These are phyloP conservation scores for Pezicula carpinea DNA, from an alignment of 2,329 filamentous ascomycete genomes.

Conservation along the genomic window DNA sequence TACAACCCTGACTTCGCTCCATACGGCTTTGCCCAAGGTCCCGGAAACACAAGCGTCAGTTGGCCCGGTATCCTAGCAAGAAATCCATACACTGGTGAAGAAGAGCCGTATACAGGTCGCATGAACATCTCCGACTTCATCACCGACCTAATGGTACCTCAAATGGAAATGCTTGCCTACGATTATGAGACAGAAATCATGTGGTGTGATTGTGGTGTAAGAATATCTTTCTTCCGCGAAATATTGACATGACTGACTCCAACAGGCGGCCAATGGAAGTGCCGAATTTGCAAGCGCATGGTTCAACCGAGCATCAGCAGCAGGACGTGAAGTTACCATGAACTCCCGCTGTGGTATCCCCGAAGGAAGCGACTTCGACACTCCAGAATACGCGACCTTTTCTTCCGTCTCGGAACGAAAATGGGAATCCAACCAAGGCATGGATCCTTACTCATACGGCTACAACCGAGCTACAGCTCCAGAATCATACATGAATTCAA, in stretches of 20 bases:
- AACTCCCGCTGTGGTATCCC: slow-evolving; percentile 53
- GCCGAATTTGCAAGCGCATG: slow-evolving; percentile 36
- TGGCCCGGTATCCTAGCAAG: slow-evolving; percentile 34
- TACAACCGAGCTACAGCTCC: slow-evolving; percentile 51
- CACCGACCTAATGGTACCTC: slow-evolving; percentile 38
- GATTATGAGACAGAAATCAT: slow-evolving; percentile 41
- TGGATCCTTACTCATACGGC: slow-evolving; percentile 57
- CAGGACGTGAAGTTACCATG: slow-evolving; percentile 46
- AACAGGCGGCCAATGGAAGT: slow-evolving; percentile 37
- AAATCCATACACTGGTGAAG: slow-evolving; percentile 39
- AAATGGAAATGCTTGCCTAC: slow-evolving; percentile 41
- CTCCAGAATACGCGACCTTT: slow-evolving; percentile 52
- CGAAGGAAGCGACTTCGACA: slow-evolving; percentile 50
- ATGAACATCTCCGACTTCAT: slow-evolving; percentile 37
- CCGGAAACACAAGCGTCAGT: slow-evolving; percentile 24
- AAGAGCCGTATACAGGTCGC: slow-evolving; percentile 39
- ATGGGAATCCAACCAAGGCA: slow-evolving; percentile 55
- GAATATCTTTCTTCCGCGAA: not conserved
- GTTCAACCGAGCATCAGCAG: slow-evolving; percentile 34
- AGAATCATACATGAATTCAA: slow-evolving; percentile 47
- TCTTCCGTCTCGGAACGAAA: slow-evolving; percentile 46
- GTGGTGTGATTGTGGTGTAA: slow-evolving; percentile 39
- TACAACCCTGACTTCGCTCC: slow-evolving; percentile 41
- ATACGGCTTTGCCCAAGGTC: slow-evolving; percentile 37
- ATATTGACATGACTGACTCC: not conserved